These are phyloP conservation scores for Calocybe gambosa DNA, from an alignment of 1,284 basidiomycete genomes.

Conservation along the genomic window DNA sequence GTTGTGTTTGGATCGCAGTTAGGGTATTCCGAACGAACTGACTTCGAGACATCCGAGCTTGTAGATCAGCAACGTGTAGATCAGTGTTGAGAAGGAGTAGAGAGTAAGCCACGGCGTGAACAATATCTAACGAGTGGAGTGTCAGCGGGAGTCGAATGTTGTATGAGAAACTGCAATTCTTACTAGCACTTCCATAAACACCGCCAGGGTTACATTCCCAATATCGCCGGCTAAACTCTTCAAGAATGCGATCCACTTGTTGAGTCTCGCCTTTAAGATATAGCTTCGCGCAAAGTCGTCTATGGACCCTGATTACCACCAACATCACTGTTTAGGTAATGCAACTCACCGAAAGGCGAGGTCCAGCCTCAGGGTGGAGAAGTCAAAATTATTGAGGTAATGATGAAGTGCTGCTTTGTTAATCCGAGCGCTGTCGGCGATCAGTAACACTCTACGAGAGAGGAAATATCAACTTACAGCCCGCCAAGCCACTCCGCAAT, in stretches of 20 bases:
- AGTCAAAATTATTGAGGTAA: constrained; percentile 91
- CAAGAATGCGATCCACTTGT: constrained; percentile 94
- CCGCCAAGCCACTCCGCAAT: constrained; percentile 96
- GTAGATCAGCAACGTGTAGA: constrained; percentile 89
- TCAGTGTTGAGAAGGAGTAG: constrained; percentile 95
- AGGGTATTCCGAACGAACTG: constrained; percentile 95
- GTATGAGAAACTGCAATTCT: constrained; percentile 23
- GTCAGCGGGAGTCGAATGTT: not conserved
- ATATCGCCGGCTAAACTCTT: constrained; percentile 84
- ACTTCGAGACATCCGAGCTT: constrained; percentile 84
- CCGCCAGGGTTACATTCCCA: constrained; percentile 85
- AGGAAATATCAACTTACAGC: constrained; percentile 47
- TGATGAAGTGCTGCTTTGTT: constrained; percentile 72
- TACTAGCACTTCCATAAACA: constrained; percentile 79
- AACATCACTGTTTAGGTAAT: not conserved
- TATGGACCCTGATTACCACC: constrained; percentile 25
- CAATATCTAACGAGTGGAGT: constrained; percentile 54
- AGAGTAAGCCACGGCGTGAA: constrained; percentile 92
- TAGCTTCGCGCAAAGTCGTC: constrained; percentile 85
- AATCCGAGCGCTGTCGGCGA: constrained; percentile 54
- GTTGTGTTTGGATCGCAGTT: constrained; percentile 73
- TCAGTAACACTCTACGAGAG: constrained; percentile 14
- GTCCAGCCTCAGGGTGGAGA: constrained; percentile 77
- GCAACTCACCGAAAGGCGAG: constrained; percentile 74
- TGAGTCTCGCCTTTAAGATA: constrained; percentile 96